Percentiles rank a stretch among this genome's conserved stretches.
These are phyloP conservation scores for Volvariella surrecta DNA, from an alignment of 1,284 basidiomycete species.

Conservation along the genomic window DNA sequence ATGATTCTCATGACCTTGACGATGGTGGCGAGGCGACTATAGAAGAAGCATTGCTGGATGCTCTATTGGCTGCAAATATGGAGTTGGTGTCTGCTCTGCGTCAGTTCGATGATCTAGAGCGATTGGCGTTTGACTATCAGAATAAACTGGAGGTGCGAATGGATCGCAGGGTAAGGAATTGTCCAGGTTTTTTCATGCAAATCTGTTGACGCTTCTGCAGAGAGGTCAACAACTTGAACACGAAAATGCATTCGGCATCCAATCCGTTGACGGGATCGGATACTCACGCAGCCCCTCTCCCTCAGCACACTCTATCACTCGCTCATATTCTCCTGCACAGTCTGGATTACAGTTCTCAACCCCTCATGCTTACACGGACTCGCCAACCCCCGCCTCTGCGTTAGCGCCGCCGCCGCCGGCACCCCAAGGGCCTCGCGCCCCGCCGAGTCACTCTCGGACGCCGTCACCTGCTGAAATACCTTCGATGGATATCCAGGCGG, in stretches of 20 bases:
- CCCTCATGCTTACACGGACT: slow-evolving; percentile 9
- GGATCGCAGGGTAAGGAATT: slow-evolving; percentile 42
- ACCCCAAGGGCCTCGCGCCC: slow-evolving; percentile 62
- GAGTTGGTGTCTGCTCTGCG: slow-evolving; percentile 32
- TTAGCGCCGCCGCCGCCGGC: slow-evolving; percentile 59
- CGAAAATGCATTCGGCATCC: slow-evolving; percentile 14
- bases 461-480: slow-evolving; percentile 36
- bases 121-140: slow-evolving; percentile 54
- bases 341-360: slow-evolving; percentile 20
- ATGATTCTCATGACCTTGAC: slow-evolving; percentile 16
- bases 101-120: slow-evolving; percentile 56
- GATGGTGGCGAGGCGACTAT: slow-evolving; percentile 35
- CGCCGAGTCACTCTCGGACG: slow-evolving; percentile 38
- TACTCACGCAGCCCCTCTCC: slow-evolving; percentile 16
- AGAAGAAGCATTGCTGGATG: slow-evolving; percentile 57
- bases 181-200: neutral
- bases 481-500: slow-evolving; percentile 22
- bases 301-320: slow-evolving; percentile 12
- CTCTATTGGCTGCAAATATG: slow-evolving; percentile 55
- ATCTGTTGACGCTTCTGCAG: neutral
- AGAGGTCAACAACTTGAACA: slow-evolving; percentile 23
- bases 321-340: slow-evolving; percentile 10
- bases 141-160: slow-evolving; percentile 51
- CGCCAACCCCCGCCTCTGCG: slow-evolving; percentile 20
- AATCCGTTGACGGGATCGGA: slow-evolving; percentile 1